Evolutionary conservation across 78 protist species (phyloP), one percentile per base, ranked within the genome.

Genomic region (Dictyostelium firmibasis): DNA sequence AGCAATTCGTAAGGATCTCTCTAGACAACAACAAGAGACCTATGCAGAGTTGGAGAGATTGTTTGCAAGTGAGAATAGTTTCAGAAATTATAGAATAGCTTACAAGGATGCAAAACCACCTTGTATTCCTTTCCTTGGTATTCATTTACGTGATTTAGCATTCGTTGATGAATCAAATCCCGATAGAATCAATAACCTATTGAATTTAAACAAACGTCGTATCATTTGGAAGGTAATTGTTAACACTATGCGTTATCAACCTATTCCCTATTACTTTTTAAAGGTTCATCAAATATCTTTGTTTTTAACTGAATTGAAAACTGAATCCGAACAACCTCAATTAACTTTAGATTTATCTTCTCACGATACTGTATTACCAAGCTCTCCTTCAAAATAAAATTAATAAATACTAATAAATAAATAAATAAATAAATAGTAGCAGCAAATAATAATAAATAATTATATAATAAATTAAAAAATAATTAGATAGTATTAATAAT

Each of bases 161-260:
- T 96, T 95, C 78, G 92, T 96, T 20, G 98, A 96, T 25, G 98
- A 96, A 81, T 74, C 86, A 25, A 92, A 92, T 38, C 88, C 91
- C 5, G 96, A 94, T 60, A 97, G 88, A 35, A 53, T 81, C 0
- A 53, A 93, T 29, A 69, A 50, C 8, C 53, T 89, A 38, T 43
- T 89, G 8, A 81, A 89, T 81, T 81, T 89, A 60, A 89, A 81
- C 70, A 89, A 89, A 67, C 33, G 94, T 43, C 82, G 94, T 81
- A 69, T 35, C 18, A 25, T 89, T 16, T 89, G 67, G 38, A 78
- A 27, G n/a, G 94, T 89, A 0, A 81, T 89, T 36, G 31, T 50
- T 7, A 89, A 89, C 10, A 89, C 79, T 20, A 78, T 78, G 72
- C 72, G 85, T 27, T 89, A 89, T 69, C 94, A 89, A 89, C 81